A percentile compares a stretch with the other conserved stretches of the same genome.
phyloP scores from a whole-genome alignment of 73 alveolate genomes.

The Urostyla sp. region DNA sequence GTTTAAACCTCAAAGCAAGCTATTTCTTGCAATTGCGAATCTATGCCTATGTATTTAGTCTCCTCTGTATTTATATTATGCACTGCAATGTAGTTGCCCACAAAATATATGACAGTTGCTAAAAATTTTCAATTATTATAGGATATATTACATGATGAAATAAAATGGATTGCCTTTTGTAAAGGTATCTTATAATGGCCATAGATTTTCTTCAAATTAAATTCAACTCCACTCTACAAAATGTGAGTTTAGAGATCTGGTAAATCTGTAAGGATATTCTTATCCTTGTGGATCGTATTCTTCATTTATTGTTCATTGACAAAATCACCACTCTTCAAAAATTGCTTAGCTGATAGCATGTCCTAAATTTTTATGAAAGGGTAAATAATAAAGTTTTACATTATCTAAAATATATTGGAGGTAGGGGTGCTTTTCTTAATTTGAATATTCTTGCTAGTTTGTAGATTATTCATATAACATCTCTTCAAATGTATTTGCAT shows the following conservation, averaged over 20 bases:
- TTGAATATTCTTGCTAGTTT: too few relatives aligned
- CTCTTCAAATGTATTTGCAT: too few relatives aligned
- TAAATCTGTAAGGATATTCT: conserved; percentile 47
- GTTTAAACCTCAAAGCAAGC: conserved; percentile 40
- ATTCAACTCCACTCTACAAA: conserved; percentile 43
- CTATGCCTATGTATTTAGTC: conserved; percentile 53
- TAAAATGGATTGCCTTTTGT: conserved; percentile 42
- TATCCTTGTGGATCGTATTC: conserved; percentile 3
- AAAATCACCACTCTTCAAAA: too few relatives aligned
- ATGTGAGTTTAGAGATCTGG: conserved; percentile 1
- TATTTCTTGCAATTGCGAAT: neutral
- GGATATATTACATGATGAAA: conserved; percentile 10
- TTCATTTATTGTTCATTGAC: too few relatives aligned
- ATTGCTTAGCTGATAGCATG: too few relatives aligned
- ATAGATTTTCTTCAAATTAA: conserved; percentile 8
- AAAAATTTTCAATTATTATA: neutral
- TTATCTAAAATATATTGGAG: too few relatives aligned
- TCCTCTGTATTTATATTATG: conserved; percentile 37
- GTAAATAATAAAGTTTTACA: too few relatives aligned
- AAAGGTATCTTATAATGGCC: conserved; percentile 43
- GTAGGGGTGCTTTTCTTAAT: too few relatives aligned
- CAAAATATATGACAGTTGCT: conserved; percentile 36
- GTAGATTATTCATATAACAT: too few relatives aligned
- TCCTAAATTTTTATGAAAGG: too few relatives aligned
- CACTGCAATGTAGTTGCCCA: conserved; percentile 41